Base-by-base conservation (phyloP, 768 basidiomycete species). In the Cantharellus cinnabarinus region DNA sequence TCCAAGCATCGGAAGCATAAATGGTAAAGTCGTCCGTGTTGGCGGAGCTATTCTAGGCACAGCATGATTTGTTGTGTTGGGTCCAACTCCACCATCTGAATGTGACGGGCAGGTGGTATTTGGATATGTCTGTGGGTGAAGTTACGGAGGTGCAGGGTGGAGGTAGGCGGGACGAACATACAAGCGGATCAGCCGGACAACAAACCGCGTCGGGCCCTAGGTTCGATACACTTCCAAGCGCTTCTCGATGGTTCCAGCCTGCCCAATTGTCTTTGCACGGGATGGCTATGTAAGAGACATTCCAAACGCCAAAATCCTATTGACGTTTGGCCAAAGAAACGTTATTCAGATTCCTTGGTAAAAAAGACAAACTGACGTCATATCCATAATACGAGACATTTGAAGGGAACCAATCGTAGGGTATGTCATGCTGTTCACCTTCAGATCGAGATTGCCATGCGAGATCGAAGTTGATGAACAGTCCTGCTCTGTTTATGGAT, bases 281-380 rank as follows among this genome's bases (percentile, higher is more conserved):
- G 5, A 88, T 79, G 38, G 70, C 73, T 64, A 79, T 69, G 66
- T 89, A 89, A 15, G 75, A 80, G 65, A 86, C 72, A 64, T 88
- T 87, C 87, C 88, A 90, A 20, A 89, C 79, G 56, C 88, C 85
- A 71, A 89, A 89, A 65, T 89, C 88, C n/a, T 82, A 37, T 10
- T 37, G 10, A 10, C 10, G 44, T 84, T 60, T 51, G 55, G 3
- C 53, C 4, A 14, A 41, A 50, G 37, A 51, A 38, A 53, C 10
- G 44, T 55, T 50, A 42, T 5, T 2, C 35, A 50, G 55, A 41
- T 14, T 20, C n/a, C 29, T 48, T 48, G 53, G 35, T 52, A 42
- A 50, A 20, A 14, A 57, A 7, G 53, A 29, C 39, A 14, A 3
- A 44, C 40, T 10, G 10, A 50, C 57, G 7, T 7, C 5, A 4